Evolutionary conservation across 1,139 yeast species (phyloP), one percentile per base, ranked within the genome.

Genomic region (Geotrichum bryndzae): DNA sequence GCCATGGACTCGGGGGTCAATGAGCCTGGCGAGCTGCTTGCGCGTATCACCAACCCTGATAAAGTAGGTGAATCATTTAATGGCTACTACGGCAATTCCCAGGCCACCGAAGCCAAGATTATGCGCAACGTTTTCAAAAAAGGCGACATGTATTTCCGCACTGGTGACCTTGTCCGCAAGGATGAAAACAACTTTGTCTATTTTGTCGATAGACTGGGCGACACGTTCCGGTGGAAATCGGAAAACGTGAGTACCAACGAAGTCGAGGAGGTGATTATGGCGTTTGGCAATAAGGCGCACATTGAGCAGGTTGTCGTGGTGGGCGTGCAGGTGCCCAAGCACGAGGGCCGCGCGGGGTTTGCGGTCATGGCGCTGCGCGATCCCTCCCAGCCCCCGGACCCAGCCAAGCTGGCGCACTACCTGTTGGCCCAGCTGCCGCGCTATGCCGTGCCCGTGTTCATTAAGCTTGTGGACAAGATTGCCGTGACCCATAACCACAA

Each of bases 151-250:
- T 94, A 91, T 87, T 87, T 88, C 70, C 82, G 97, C 71, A 83
- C 90, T 50, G 98, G 97, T 54, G 99, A 94, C 73, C 79, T 94
- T 68, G 79, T 92, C 70, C 84, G 79, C 68, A 77, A 80, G 72
- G 97, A 91, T 72, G 78, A 78, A 45, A 82, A 87, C 67, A 88
- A 91, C 1, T 77, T 87, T 68, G 79, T 88, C 70, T 90, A 88
- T 75, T 94, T 94, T 74, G 91, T 90, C 57, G 99, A 92, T 76
- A 80, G 99, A 70, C 78, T 92, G 72, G 99, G 99, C 51, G 99
- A 94, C 72, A 92, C 98, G 0, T 94, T 88, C 79, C 82, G 99
- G 68, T 94, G 98, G 98, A 92, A 91, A 76, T 88, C 96, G 1
- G 99, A 94, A 76, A 92, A 94, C 75, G 97, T 94, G 46, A 86